Evolutionary conservation across 768 basidiomycete species (phyloP), one percentile per base, ranked within the genome.

Genomic region (Tylopilus vinaceipallidus): DNA sequence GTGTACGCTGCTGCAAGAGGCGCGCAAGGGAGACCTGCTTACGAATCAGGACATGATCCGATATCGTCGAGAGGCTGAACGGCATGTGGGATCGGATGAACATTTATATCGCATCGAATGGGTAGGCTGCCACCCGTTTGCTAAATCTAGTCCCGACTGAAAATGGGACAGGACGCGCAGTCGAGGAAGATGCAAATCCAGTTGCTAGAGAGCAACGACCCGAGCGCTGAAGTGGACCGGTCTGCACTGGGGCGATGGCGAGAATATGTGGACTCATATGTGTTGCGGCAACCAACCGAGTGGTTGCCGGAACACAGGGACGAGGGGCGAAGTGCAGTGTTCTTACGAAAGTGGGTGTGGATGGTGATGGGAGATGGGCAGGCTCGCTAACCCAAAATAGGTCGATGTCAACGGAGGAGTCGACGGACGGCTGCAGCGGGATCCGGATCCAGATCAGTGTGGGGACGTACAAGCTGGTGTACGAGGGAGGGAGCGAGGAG

Each of bases 21-120:
- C 81, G 42, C 83, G 89, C 53, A 70, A 58, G 45, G 70, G 72
- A 6, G 81, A 79, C 35, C 70, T 61, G 42, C 67, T 82, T 42
- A 79, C 78, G 24, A 77, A 78, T 47, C 81, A 83, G 50, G 86
- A 88, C 57, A 74, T 85, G 49, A 80, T 91, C 53, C 78, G 83
- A 52, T 91, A 91, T 72, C 82, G 89, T 43, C 76, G 88, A 55
- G 85, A 85, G 67, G 89, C 88, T 20, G 89, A 92, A 65, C 78
- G 76, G 42, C 83, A 86, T 58, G 80, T 84, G 48, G 84, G 84
- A 23, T 77, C 78, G 45, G 88, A 90, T 57, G 87, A 89, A 55
- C 82, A 88, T 70, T 65, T 90, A 54, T 90, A 89, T 65, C 79
- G 83, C 49, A 66, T 92, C 16, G 82, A 89, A 75, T 91, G 88